phyloP scores from a whole-genome alignment of 2,329 filamentous ascomycete genomes.

The Colletotrichum magnum region DNA sequence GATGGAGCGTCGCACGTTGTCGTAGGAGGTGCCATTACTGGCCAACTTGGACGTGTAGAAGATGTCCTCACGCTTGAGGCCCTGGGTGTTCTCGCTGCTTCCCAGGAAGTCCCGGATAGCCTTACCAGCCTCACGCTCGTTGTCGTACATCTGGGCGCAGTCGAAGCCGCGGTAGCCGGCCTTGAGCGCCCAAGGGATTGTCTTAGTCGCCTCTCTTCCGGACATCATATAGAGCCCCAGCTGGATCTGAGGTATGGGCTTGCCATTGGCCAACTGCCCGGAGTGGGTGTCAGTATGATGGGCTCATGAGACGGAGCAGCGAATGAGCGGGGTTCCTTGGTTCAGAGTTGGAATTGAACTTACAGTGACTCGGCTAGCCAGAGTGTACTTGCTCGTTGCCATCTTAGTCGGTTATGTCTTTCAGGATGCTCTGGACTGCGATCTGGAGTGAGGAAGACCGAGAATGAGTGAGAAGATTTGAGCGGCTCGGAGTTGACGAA shows the following conservation, averaged over 20 bases:
- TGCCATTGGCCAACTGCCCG: conserved; percentile 72
- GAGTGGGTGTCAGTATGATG: not conserved
- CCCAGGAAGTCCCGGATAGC: conserved; percentile 73
- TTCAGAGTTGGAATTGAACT: not conserved
- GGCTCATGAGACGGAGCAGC: not conserved
- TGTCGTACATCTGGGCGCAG: conserved; percentile 71
- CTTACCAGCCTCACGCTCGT: conserved; percentile 78
- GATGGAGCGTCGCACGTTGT: conserved; percentile 77
- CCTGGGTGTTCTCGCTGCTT: conserved; percentile 59
- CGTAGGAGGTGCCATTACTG: conserved; percentile 74
- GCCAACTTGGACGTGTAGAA: conserved; percentile 87
- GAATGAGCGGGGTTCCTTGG: not conserved
- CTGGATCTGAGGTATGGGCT: conserved; percentile 79
- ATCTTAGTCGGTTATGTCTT: not conserved
- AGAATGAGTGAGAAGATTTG: not conserved
- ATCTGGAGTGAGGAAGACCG: not conserved
- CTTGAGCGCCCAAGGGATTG: conserved; percentile 71
- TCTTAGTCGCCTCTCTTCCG: conserved; percentile 69
- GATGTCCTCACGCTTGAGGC: conserved; percentile 76
- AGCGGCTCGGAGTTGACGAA: conserved; percentile 12
- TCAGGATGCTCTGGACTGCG: not conserved
- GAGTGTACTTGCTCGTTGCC: conserved; percentile 30
- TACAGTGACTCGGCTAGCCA: conserved; percentile 33
- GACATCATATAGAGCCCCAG: conserved; percentile 82
- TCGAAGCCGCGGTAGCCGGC: conserved; percentile 68